These are phyloP conservation scores for Amanita polypyramis DNA, from an alignment of 768 basidiomycete species.

Conservation along the genomic window DNA sequence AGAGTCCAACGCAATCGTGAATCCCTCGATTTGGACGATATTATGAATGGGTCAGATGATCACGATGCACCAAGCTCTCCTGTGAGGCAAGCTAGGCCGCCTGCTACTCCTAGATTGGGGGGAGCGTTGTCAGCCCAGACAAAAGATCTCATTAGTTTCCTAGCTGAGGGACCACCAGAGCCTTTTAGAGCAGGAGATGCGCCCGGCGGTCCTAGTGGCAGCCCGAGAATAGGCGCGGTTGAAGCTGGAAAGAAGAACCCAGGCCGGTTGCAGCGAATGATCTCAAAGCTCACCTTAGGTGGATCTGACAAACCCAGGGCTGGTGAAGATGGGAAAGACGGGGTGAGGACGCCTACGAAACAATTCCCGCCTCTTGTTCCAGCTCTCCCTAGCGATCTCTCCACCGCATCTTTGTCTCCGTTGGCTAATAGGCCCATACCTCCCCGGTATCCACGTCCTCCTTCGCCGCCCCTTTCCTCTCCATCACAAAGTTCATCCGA, in stretches of 20 bases:
- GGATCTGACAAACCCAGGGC: conserved; percentile 26
- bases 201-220: conserved; percentile 41
- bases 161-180: conserved; percentile 45
- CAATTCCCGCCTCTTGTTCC: conserved; percentile 5
- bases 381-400: conserved; percentile 10
- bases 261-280: conserved; percentile 70
- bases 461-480: conserved; percentile 35
- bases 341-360: conserved; percentile 11
- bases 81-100: conserved; percentile 13
- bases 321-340: conserved; percentile 9
- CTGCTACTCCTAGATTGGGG: conserved; percentile 10
- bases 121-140: conserved; percentile 32
- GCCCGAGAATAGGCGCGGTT: conserved; percentile 19
- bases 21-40: conserved; percentile 64
- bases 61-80: conserved; percentile 23
- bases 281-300: conserved; percentile 61
- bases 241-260: conserved; percentile 40
- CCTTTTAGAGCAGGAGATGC: conserved; percentile 38
- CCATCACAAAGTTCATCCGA: conserved; percentile 30
- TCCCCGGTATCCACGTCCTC: conserved; percentile 41
- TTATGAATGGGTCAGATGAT: conserved; percentile 62
- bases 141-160: conserved; percentile 45
- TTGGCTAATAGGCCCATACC: conserved; percentile 51
- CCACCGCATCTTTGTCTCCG: conserved; percentile 27
- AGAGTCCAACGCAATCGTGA: conserved; percentile 48